Percentiles rank a stretch among this genome's conserved stretches.
phyloP scores from a whole-genome alignment of 768 basidiomycete genomes.

The Mycena belliarum region DNA sequence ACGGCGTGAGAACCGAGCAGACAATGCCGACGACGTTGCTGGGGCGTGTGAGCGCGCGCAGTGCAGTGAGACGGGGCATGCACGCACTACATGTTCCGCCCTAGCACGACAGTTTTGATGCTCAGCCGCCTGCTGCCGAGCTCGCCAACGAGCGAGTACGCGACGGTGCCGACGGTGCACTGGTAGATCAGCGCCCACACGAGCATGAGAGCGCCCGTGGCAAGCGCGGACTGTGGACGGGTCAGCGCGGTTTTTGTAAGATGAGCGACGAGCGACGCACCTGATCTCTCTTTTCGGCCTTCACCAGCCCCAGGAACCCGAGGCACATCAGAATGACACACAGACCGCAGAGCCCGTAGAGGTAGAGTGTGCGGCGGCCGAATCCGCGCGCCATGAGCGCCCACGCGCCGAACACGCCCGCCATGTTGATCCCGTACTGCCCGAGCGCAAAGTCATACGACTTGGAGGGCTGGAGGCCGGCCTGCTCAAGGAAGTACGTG shows the following conservation, averaged over 20 bases:
- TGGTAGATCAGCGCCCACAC: slow-evolving; percentile 24
- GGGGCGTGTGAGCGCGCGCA: too few relatives aligned
- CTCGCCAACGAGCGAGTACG: slow-evolving; percentile 24
- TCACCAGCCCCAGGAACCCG: slow-evolving; percentile 19
- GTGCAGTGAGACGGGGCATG: too few relatives aligned
- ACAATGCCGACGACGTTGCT: not conserved
- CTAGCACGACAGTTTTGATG: slow-evolving; percentile 23
- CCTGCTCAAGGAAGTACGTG: slow-evolving; percentile 35
- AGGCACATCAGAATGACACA: slow-evolving; percentile 18
- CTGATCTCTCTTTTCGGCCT: slow-evolving; percentile 9
- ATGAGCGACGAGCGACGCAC: not conserved
- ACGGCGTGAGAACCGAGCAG: slow-evolving; percentile 13
- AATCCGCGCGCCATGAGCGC: slow-evolving; percentile 21
- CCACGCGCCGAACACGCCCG: slow-evolving; percentile 24
- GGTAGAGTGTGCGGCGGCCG: slow-evolving; percentile 21
- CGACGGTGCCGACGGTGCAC: slow-evolving; percentile 22
- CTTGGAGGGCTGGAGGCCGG: slow-evolving; percentile 28
- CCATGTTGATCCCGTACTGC: slow-evolving; percentile 23
- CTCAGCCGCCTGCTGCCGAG: slow-evolving; percentile 17
- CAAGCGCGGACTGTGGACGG: slow-evolving; percentile 5
- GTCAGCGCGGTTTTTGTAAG: too few relatives aligned
- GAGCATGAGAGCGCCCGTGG: slow-evolving; percentile 23
- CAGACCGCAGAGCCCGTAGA: slow-evolving; percentile 20
- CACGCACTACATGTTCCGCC: slow-evolving; percentile 23
- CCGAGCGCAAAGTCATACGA: slow-evolving; percentile 34